Evolutionary conservation across 1,284 basidiomycete species (phyloP), one percentile per base, ranked within the genome.

Genomic region (Coniferiporia weirii): DNA sequence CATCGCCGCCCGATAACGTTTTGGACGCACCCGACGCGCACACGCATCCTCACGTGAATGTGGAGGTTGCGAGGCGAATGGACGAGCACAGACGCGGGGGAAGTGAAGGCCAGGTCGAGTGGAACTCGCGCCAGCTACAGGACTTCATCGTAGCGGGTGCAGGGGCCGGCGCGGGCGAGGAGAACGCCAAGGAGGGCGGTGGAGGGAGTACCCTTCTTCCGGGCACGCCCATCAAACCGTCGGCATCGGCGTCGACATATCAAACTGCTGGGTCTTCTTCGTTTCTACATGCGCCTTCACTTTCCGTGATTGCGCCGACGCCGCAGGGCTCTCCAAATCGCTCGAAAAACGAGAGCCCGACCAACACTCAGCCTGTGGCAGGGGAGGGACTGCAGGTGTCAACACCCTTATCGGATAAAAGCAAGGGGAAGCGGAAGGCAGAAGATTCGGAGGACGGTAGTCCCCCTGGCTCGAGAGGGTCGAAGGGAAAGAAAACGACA

Each of bases 401-500:
- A n/a, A 65, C 70, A 46, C 69, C 70, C 50, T 69, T 46, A 35
- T 56, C 61, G 1, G 71, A 74, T 43, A 72, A 72, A 64, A 67
- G 68, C 12, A 77, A 73, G 66, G 78, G 78, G n/a, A 80, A 80
- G 63, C 72, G 78, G 51, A 80, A 80, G 65, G 79, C 78, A 32
- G 78, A 80, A 49, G 78, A 81, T 44, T 61, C 73, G 70, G 61
- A 78, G 73, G 65, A 75, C 72, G 65, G 71, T 67, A 60, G 66
- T 64, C 9, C 71, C 67, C 40, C 72, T 59, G 45, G 60, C 71
- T 3, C 68, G 38, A 50, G 47, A 43, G 44, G 19, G 12, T 46
- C 44, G 9, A 45, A 48, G 15, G 43, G 36, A 4, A 59, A 56
- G 44, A 62, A 71, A 53, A 64, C 64, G 40, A 66, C 63, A 17